A percentile compares a stretch with the other conserved stretches of the same genome.
Evolutionary conservation across 106 monocot genomes (phyloP).

Genomic region (Phalaenopsis equestris): DNA sequence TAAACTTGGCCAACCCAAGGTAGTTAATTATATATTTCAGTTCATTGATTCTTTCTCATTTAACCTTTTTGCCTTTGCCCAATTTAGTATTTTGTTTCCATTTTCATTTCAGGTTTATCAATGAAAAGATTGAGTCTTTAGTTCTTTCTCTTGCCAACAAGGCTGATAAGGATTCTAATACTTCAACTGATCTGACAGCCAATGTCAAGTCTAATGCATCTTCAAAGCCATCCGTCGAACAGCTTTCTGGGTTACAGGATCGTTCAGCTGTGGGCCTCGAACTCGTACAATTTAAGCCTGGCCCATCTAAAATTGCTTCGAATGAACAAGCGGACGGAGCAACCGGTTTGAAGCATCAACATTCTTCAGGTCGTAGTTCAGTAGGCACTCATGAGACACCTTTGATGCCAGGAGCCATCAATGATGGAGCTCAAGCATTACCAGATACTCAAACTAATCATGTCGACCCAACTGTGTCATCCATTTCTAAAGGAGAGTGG

Average conservation of each 20-base stretch:
- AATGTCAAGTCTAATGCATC: constrained; percentile 23
- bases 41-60: neutral
- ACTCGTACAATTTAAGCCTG: constrained; percentile 57
- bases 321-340: constrained; percentile 10
- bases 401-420: neutral
- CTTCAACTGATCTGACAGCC: constrained; percentile 22
- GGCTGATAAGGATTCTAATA: constrained; percentile 29
- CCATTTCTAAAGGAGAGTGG: constrained; percentile 46
- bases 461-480: constrained; percentile 14
- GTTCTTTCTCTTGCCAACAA: constrained; percentile 62
- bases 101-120: constrained; percentile 62
- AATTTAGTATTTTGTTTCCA: constrained; percentile 12
- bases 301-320: constrained; percentile 16
- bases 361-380: neutral
- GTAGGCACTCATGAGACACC: neutral
- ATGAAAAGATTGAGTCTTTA: constrained; percentile 84
- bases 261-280: constrained; percentile 69
- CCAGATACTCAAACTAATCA: constrained; percentile 18
- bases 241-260: constrained; percentile 48
- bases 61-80: constrained; percentile 6
- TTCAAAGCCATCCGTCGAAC: constrained; percentile 24
- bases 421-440: constrained; percentile 7
- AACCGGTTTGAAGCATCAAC: constrained; percentile 11
- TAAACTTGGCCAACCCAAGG: constrained; percentile 91
- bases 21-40: constrained; percentile 12